Conservation (phyloP, 805 yeast species). For the Cyberlindnera maritima region DNA sequence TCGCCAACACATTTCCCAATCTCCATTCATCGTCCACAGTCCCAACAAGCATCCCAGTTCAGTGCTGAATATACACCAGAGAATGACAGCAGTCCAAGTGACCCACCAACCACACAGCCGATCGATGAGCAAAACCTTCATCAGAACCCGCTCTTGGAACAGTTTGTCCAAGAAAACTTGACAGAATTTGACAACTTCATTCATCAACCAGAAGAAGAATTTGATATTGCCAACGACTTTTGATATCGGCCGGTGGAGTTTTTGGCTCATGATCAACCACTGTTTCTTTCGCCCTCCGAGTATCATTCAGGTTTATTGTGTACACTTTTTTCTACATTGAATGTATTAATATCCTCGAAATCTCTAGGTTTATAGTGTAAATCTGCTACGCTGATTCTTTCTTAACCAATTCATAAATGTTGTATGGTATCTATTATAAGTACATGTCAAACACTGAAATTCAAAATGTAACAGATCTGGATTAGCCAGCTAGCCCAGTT, state of each 20-base stretch:
- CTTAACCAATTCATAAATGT: too few species aligned
- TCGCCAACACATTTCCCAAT: constrained; percentile 21
- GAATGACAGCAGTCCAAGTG: constrained; percentile 2
- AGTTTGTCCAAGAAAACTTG: constrained; percentile 15
- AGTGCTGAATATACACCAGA: constrained; percentile 4
- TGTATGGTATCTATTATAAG: too few species aligned
- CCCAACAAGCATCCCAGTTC: constrained; percentile 3
- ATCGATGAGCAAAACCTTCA: constrained; percentile 1
- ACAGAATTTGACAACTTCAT: constrained; percentile 17
- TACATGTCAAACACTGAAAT: too few species aligned
- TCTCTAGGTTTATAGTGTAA: neutral
- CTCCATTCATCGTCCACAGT: constrained; percentile 1
- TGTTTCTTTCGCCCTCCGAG: too few species aligned
- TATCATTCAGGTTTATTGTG: too few species aligned
- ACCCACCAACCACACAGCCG: neutral
- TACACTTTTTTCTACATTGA: too few species aligned
- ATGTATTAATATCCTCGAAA: too few species aligned
- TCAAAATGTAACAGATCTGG: neutral
- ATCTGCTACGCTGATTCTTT: too few species aligned
- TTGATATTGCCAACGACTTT: constrained; percentile 5
- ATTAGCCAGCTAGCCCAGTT: constrained; percentile 10
- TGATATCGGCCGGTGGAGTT: too few species aligned
- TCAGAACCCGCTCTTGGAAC: constrained; percentile 14
- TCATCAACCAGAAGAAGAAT: constrained; percentile 15
- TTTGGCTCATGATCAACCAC: too few species aligned